phyloP scores from a whole-genome alignment of 805 yeast genomes.

The Candida jianshihensis region DNA sequence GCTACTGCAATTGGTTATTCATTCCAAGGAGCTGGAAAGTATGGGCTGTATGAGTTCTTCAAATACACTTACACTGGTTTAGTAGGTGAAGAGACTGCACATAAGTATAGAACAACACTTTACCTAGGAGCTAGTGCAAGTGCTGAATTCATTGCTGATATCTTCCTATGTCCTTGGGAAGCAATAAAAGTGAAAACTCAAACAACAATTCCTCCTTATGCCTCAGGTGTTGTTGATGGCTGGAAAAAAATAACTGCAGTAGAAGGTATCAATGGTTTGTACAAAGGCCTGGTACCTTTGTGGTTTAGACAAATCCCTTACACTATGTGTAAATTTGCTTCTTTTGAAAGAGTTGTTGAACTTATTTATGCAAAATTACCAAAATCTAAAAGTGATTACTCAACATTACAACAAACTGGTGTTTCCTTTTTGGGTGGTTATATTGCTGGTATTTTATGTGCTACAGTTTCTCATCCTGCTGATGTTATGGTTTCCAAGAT shows the following conservation, averaged over 20 bases:
- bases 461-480: conserved; percentile 96
- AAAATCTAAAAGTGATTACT: conserved; percentile 62
- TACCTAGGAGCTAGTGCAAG: conserved; percentile 83
- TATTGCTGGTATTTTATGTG: conserved; percentile 96
- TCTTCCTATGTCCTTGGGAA: conserved; percentile 88
- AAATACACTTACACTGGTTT: conserved; percentile 68
- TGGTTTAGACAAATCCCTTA: conserved; percentile 99
- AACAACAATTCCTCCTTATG: conserved; percentile 85
- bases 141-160: conserved; percentile 91
- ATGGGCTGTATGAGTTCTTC: conserved; percentile 90
- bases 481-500: conserved; percentile 96
- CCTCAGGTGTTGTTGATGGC: conserved; percentile 57
- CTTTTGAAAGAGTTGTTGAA: conserved; percentile 88
- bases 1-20: conserved; percentile 93
- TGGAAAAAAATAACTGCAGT: conserved; percentile 54
- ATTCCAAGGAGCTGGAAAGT: conserved; percentile 95
- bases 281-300: conserved; percentile 84
- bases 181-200: conserved; percentile 93
- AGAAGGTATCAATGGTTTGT: conserved; percentile 71
- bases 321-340: conserved; percentile 94
- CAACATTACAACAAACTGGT: conserved; percentile 78
- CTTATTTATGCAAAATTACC: conserved; percentile 69
- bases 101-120: conserved; percentile 62
- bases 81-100: conserved; percentile 57
- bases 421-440: conserved; percentile 95